Percentiles rank a stretch among this genome's conserved stretches.
These are phyloP conservation scores for Picea glauca DNA, from an alignment of 75 land plant species.

Conservation along the genomic window DNA sequence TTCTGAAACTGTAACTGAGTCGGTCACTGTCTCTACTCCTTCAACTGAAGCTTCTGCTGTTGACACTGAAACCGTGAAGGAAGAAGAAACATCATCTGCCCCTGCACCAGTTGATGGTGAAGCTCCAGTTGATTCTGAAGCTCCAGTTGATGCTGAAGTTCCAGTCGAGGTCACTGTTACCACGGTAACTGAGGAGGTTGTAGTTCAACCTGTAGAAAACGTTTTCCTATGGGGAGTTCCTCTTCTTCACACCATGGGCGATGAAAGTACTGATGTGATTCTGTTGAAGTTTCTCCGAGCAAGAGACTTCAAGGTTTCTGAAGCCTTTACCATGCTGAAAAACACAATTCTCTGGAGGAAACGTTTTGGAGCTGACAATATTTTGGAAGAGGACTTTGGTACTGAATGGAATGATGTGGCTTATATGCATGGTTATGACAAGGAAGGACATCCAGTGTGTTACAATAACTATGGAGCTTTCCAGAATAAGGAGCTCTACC, in stretches of 20 bases:
- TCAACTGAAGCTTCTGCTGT: slow-evolving; percentile 7
- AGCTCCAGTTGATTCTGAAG: neutral
- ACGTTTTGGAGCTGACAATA: slow-evolving; percentile 32
- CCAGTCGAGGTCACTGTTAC: slow-evolving; percentile 6
- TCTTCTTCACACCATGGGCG: slow-evolving; percentile 38
- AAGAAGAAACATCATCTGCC: slow-evolving; percentile 6
- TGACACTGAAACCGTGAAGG: neutral
- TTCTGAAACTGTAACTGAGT: slow-evolving; percentile 11
- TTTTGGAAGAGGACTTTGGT: slow-evolving; percentile 40
- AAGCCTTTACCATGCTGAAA: slow-evolving; percentile 54
- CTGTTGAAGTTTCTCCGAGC: slow-evolving; percentile 68
- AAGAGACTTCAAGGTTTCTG: slow-evolving; percentile 66
- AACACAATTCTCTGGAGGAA: slow-evolving; percentile 52
- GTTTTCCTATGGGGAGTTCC: slow-evolving; percentile 60
- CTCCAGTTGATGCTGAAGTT: neutral
- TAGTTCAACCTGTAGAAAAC: slow-evolving; percentile 25
- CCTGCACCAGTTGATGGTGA: slow-evolving; percentile 2
- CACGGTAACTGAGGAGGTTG: slow-evolving; percentile 19
- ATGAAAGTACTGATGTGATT: slow-evolving; percentile 56
- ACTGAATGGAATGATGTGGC: slow-evolving; percentile 31
- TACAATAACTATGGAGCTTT: slow-evolving; percentile 67
- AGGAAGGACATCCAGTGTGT: slow-evolving; percentile 72
- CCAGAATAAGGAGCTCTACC: slow-evolving; percentile 60
- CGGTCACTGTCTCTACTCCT: slow-evolving; percentile 5
- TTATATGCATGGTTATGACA: slow-evolving; percentile 51